Evolutionary conservation across 352 stramenopile genomes (phyloP).

Genomic region (Phytophthora cryptogea): DNA sequence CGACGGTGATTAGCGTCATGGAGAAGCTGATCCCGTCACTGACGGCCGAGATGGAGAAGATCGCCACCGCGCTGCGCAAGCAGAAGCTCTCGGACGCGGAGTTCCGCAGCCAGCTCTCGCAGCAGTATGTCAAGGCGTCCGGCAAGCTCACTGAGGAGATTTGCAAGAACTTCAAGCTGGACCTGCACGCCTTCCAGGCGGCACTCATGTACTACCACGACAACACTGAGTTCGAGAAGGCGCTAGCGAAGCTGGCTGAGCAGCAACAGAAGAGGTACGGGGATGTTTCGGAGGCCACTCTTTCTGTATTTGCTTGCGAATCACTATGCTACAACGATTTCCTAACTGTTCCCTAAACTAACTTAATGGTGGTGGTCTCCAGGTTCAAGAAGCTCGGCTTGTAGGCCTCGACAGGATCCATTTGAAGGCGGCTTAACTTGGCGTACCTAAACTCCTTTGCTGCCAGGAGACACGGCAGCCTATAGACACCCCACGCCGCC

Average conservation of each 20-base stretch:
- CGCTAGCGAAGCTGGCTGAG: slow-evolving; percentile 58
- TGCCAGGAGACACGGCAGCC: slow-evolving; percentile 8
- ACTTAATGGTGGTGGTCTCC: slow-evolving; percentile 16
- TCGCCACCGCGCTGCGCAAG: slow-evolving; percentile 42
- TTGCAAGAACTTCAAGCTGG: slow-evolving; percentile 52
- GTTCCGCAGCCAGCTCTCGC: slow-evolving; percentile 59
- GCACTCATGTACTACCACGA: slow-evolving; percentile 85
- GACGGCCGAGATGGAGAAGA: slow-evolving; percentile 76
- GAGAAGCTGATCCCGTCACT: slow-evolving; percentile 72
- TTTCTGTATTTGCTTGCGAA: slow-evolving; percentile 26
- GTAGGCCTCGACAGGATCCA: slow-evolving; percentile 31
- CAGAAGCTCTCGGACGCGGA: slow-evolving; percentile 40
- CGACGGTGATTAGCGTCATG: slow-evolving; percentile 67
- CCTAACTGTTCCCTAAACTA: slow-evolving; percentile 18
- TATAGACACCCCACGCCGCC: slow-evolving; percentile 13
- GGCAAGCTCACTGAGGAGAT: slow-evolving; percentile 60
- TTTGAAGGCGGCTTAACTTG: slow-evolving; percentile 17
- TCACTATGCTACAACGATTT: slow-evolving; percentile 25
- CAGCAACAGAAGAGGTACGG: slow-evolving; percentile 72
- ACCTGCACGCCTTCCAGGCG: slow-evolving; percentile 71
- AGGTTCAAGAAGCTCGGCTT: slow-evolving; percentile 59
- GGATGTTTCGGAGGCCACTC: slow-evolving; percentile 12
- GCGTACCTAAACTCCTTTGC: slow-evolving; percentile 10
- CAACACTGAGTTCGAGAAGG: slow-evolving; percentile 63
- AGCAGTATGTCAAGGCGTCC: slow-evolving; percentile 71